phyloP scores from a whole-genome alignment of 495 filamentous ascomycete species.

The Neohortaea acidophila region DNA sequence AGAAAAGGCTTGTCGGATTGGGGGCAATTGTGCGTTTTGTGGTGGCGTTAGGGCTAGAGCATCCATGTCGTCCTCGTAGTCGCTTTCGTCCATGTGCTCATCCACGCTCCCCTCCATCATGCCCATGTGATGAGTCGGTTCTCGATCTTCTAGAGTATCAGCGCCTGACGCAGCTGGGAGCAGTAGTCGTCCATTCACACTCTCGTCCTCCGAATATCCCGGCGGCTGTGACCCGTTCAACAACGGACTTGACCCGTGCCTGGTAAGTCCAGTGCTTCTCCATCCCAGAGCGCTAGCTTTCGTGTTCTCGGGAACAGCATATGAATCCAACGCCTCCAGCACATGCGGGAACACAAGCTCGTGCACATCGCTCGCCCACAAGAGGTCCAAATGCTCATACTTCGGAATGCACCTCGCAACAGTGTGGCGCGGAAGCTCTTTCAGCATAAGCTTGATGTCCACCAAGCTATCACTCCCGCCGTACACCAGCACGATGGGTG shows the following conservation, averaged over 20 bases:
- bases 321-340: conserved; percentile 61
- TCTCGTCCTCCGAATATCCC: conserved; percentile 10
- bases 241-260: not conserved
- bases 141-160: too few species aligned
- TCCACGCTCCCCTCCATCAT: not conserved
- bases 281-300: conserved; percentile 3
- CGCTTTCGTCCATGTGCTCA: conserved; percentile 7
- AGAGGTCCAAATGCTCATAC: conserved; percentile 90
- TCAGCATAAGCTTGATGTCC: conserved; percentile 85
- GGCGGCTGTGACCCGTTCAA: conserved; percentile 6
- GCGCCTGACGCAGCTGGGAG: not conserved
- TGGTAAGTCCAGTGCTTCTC: not conserved
- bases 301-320: conserved; percentile 6
- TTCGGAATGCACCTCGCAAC: conserved; percentile 69
- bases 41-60: too few species aligned
- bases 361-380: conserved; percentile 75
- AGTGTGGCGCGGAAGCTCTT: conserved; percentile 70
- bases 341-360: conserved; percentile 70
- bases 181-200: not conserved
- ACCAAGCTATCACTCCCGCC: conserved; percentile 87
- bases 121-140: too few species aligned
- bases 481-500: conserved; percentile 83
- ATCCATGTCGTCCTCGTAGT: conserved; percentile 1
- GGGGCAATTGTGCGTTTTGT: too few species aligned
- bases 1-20: too few species aligned